Evolutionary conservation across 768 basidiomycete species (phyloP), one percentile per base, ranked within the genome.

Genomic region (Zangia roseola): DNA sequence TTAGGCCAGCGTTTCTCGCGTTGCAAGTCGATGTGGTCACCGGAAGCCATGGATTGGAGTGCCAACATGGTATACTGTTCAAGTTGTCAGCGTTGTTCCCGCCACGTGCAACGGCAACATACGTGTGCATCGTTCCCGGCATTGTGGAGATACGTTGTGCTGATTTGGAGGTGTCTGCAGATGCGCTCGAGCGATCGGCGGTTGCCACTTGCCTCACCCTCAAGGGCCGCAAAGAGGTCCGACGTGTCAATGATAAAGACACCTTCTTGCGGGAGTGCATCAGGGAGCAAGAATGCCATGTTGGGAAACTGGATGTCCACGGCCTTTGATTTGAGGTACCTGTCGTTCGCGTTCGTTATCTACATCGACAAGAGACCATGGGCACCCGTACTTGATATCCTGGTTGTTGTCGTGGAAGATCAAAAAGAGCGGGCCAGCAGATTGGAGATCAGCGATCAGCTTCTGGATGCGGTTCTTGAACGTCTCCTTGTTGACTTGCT

Each of bases 71-170:
- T 91, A 57, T 81, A 88, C 91, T 93, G 55, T 33, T 21, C n/a
- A 20, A 28, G 23, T 9, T 9, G 10, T 59, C 14, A 63, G 24
- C 10, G 2, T 24, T 19, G 17, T 21, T 25, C 13, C 12, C 7
- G 24, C 16, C 8, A 28, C 7, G 43, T n/a, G 37, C 10, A 30
- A 37, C 19, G 6, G 25, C 19, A 34, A 64, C 83, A 35, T 57
- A 91, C 91, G 63, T 86, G 77, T 2, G 91, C 90, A 63, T 93
- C 89, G 59, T 92, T 93, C 0, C 90, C 91, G 1, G 88, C 90
- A 59, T 94, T 94, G 73, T 92, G 92, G 49, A 87, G 68, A 56
- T 75, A 71, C 28, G 74, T 55, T 1, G 80, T 78, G 0, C 69
- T 54, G 42, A 91, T 74, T 42, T 81, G 77, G 19, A 94, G 74